Base-by-base conservation (phyloP, 345 rosid species). In the Pelargonium nanum region DNA sequence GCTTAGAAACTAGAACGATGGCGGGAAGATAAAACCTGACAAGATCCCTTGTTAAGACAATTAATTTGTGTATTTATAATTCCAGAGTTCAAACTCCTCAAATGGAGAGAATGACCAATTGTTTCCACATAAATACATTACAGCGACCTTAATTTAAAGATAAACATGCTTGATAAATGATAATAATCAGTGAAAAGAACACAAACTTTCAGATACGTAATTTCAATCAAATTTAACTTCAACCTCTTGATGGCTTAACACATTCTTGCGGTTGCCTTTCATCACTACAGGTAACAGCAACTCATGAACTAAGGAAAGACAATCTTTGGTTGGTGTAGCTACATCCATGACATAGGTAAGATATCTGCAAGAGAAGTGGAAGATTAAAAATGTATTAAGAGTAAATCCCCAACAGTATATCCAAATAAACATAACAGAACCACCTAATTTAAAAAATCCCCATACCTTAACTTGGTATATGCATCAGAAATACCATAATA, bases 201-300 rank as follows among this genome's bases (percentile, higher is more conserved):
- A 40, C 48, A 40, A 40, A 6, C 48, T 40, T 40, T 40, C 48
- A 40, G 0, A 28, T 2, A 28, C 3, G 57, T 22, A 45, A 25
- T 24, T 25, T 15, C 57, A 54, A 17, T 20, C 12, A 57, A 44
- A 50, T 22, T 13, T 74, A 40, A 40, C 48, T 40, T 17, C 48
- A 40, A 89, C 98, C 98, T 89, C 98, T 76, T 92, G 99, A 76
- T 89, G 99, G 77, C 99, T 93, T 72, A 93, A 76, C 55, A 79
- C 77, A 70, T 76, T 79, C 80, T 80, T 89, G 79, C 76, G 78
- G 59, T 85, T 71, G 44, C 99, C 94, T 59, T 87, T 89, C 96
- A 87, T 84, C 59, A 85, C 60, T 21, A 87, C 94, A 26, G 99
- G 96, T 74, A 74, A 68, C 70, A 93, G 68, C 74, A 89, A 81